A percentile compares a stretch with the other conserved stretches of the same genome.
These are phyloP conservation scores for Litchi chinensis DNA, from an alignment of 345 rosid species.

Conservation along the genomic window DNA sequence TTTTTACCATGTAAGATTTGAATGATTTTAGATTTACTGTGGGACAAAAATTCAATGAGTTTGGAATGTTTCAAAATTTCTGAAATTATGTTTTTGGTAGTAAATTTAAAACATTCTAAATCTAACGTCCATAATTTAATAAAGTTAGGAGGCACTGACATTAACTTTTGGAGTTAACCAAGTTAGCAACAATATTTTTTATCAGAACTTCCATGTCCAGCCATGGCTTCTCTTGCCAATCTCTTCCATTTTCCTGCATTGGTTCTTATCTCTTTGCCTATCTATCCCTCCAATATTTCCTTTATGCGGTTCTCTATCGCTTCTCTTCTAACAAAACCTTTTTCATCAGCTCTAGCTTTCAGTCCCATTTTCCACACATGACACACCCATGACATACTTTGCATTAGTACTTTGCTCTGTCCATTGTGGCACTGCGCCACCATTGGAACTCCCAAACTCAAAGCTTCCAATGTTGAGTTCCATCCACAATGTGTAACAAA, in stretches of 20 bases:
- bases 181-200: slow-evolving; percentile 27
- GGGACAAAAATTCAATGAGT: no score
- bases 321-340: slow-evolving; percentile 29
- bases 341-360: slow-evolving; percentile 15
- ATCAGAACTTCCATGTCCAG: slow-evolving; percentile 38
- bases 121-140: no score
- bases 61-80: no score
- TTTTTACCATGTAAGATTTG: no score
- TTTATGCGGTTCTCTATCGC: slow-evolving; percentile 23
- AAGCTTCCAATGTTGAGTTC: slow-evolving; percentile 43
- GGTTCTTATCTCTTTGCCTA: slow-evolving; percentile 27
- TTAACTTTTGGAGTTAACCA: neutral
- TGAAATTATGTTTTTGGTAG: no score
- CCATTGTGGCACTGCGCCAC: slow-evolving; percentile 52
- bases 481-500: slow-evolving; percentile 49
- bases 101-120: no score
- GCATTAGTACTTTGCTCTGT: slow-evolving; percentile 46
- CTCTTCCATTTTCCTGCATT: slow-evolving; percentile 34
- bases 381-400: slow-evolving; percentile 40
- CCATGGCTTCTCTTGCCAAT: slow-evolving; percentile 29
- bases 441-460: slow-evolving; percentile 48
- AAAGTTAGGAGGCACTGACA: neutral
- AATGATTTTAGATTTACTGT: no score
- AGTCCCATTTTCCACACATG: slow-evolving; percentile 47
- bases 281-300: slow-evolving; percentile 37